phyloP scores from a whole-genome alignment of 75 land plant genomes.

The Larix kaempferi region DNA sequence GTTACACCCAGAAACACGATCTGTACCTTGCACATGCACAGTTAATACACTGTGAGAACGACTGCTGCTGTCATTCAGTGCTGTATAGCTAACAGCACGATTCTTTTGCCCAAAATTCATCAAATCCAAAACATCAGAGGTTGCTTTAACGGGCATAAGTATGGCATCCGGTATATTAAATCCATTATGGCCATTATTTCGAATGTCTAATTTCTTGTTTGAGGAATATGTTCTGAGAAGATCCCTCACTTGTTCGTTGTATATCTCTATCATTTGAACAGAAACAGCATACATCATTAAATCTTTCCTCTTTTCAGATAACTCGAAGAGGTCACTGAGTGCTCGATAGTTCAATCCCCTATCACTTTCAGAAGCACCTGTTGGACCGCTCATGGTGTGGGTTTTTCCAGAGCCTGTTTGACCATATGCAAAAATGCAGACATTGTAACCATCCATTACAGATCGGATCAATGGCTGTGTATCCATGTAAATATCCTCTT shows the following conservation, averaged over 20 bases:
- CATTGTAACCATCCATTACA: slow-evolving; percentile 81
- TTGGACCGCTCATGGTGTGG: slow-evolving; percentile 75
- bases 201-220: slow-evolving; percentile 53
- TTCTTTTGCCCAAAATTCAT: slow-evolving; percentile 77
- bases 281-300: slow-evolving; percentile 44
- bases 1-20: slow-evolving; percentile 35
- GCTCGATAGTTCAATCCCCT: slow-evolving; percentile 69
- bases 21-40: slow-evolving; percentile 65
- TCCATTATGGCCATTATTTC: slow-evolving; percentile 36
- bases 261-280: slow-evolving; percentile 81
- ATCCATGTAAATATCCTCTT: slow-evolving; percentile 56
- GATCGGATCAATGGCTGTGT: slow-evolving; percentile 61
- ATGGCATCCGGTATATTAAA: slow-evolving; percentile 77
- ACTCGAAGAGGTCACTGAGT: slow-evolving; percentile 60
- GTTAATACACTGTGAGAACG: slow-evolving; percentile 95
- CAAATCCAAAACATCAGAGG: slow-evolving; percentile 58
- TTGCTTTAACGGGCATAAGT: slow-evolving; percentile 59
- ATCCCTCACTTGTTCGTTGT: slow-evolving; percentile 84
- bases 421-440: slow-evolving; percentile 85
- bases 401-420: slow-evolving; percentile 84
- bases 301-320: slow-evolving; percentile 49
- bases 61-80: slow-evolving; percentile 75
- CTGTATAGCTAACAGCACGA: slow-evolving; percentile 75
- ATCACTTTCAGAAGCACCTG: slow-evolving; percentile 26
- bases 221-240: slow-evolving; percentile 52